These are phyloP conservation scores for Apophysomyces sp. DNA, from an alignment of 371 early-diverging fungal species.

Conservation along the genomic window DNA sequence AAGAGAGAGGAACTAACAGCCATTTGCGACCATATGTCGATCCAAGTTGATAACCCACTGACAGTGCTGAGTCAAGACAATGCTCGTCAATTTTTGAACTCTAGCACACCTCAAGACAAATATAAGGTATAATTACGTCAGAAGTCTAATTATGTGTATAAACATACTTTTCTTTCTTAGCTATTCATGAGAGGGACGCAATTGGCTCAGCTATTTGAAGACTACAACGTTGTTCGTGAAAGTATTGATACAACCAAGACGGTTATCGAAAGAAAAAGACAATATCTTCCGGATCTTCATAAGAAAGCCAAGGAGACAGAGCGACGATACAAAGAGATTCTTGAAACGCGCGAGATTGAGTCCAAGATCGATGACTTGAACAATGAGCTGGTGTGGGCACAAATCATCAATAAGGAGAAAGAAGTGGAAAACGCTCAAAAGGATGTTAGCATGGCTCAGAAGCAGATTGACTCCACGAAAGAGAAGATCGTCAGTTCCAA, in stretches of 20 bases:
- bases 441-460: slow-evolving; percentile 68
- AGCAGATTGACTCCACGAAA: slow-evolving; percentile 34
- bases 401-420: slow-evolving; percentile 57
- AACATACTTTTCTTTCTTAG: slow-evolving; percentile 10
- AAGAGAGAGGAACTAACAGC: slow-evolving; percentile 80
- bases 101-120: slow-evolving; percentile 80
- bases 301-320: slow-evolving; percentile 64
- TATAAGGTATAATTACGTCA: slow-evolving; percentile 55
- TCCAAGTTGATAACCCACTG: slow-evolving; percentile 92
- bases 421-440: slow-evolving; percentile 26
- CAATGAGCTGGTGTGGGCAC: slow-evolving; percentile 79
- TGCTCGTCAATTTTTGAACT: slow-evolving; percentile 86
- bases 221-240: slow-evolving; percentile 71
- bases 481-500: not conserved
- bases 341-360: slow-evolving; percentile 64
- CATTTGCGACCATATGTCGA: slow-evolving; percentile 86
- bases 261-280: slow-evolving; percentile 58
- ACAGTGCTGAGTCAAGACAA: slow-evolving; percentile 91
- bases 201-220: slow-evolving; percentile 71
- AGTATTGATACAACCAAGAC: slow-evolving; percentile 60
- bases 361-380: slow-evolving; percentile 56
- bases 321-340: slow-evolving; percentile 59
- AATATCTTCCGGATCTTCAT: slow-evolving; percentile 57
- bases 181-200: slow-evolving; percentile 90
- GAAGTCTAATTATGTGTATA: not conserved